These are phyloP conservation scores for Colletotrichum ledebouriae DNA, from an alignment of 2,329 filamentous ascomycete species.

Conservation along the genomic window DNA sequence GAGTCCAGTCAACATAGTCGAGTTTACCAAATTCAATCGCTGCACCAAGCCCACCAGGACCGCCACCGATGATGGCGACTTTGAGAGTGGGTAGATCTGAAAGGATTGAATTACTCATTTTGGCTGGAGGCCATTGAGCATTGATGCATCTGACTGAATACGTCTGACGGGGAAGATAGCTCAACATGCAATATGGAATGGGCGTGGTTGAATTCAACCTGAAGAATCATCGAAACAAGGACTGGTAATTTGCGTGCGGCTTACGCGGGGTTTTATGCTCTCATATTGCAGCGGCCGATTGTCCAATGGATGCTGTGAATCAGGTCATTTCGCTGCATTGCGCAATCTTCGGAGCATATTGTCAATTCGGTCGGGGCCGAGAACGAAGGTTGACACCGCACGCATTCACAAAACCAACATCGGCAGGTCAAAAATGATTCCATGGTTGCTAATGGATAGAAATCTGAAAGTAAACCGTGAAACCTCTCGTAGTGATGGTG, in stretches of 20 bases:
- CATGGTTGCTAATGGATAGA: background rate
- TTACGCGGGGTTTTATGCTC: constrained; percentile 35
- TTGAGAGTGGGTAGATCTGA: constrained; percentile 4
- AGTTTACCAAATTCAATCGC: constrained; percentile 50
- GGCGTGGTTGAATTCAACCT: background rate
- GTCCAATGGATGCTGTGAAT: constrained; percentile 22
- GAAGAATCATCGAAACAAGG: background rate
- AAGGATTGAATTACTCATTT: background rate
- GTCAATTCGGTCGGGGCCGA: constrained; percentile 34
- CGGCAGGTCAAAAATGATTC: background rate
- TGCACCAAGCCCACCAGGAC: constrained; percentile 49
- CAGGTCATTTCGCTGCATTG: constrained; percentile 26
- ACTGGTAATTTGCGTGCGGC: background rate
- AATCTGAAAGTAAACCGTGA: background rate
- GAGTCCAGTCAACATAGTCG: constrained; percentile 49
- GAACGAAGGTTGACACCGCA: constrained; percentile 13
- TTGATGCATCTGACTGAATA: too few relatives aligned
- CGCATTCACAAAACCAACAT: background rate
- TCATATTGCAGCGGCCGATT: background rate
- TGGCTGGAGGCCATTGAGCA: too few relatives aligned
- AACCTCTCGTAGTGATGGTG: background rate
- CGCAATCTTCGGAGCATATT: constrained; percentile 35
- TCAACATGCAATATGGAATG: too few relatives aligned
- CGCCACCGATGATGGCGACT: constrained; percentile 47
- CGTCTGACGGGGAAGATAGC: too few relatives aligned